Conservation (phyloP, 108 stramenopile species). For the Skeletonema tropicum region DNA sequence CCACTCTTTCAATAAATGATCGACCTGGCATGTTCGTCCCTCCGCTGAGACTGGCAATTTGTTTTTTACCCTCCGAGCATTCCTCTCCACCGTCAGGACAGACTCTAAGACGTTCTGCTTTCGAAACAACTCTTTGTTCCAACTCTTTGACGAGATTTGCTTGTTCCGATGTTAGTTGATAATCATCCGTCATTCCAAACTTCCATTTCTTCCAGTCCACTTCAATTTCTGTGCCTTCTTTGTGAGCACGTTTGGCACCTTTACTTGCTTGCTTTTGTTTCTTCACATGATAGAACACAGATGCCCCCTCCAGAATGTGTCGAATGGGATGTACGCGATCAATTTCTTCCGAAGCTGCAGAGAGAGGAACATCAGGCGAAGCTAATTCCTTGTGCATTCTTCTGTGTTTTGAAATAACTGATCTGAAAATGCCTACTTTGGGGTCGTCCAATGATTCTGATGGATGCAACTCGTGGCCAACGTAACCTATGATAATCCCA, state of each 20-base stretch:
- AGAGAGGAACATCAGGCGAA: background rate
- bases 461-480: background rate
- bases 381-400: slow-evolving; percentile 7
- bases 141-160: slow-evolving; percentile 22
- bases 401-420: slow-evolving; percentile 13
- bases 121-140: slow-evolving; percentile 22
- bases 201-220: slow-evolving; percentile 50
- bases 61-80: background rate
- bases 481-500: background rate
- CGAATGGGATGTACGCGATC: slow-evolving; percentile 28
- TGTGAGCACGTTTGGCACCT: background rate
- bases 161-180: slow-evolving; percentile 23
- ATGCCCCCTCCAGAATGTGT: slow-evolving; percentile 42
- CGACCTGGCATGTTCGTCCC: slow-evolving; percentile 6
- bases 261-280: background rate
- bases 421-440: slow-evolving; percentile 11
- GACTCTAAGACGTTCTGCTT: background rate
- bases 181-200: slow-evolving; percentile 48
- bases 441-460: background rate
- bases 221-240: slow-evolving; percentile 1
- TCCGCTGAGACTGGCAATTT: slow-evolving; percentile 3
- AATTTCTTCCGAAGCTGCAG: slow-evolving; percentile 15
- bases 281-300: slow-evolving; percentile 28
- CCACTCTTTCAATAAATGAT: slow-evolving; percentile 32
- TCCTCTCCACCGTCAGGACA: background rate